Evolutionary conservation across 805 yeast genomes (phyloP).

Genomic region (Schwanniomyces vanrijiae): DNA sequence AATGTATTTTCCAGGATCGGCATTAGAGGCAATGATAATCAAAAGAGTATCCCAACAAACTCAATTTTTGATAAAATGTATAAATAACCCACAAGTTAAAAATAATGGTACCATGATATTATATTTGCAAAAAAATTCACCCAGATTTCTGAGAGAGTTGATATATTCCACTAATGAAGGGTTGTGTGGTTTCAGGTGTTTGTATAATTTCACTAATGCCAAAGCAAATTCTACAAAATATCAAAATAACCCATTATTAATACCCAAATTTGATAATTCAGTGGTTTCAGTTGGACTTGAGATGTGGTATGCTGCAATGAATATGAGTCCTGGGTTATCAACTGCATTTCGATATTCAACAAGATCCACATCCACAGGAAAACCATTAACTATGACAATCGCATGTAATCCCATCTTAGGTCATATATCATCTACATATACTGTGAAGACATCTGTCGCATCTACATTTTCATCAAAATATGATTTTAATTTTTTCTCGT

Average conservation of each 20-base stretch:
- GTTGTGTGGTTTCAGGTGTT: constrained; percentile 74
- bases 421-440: constrained; percentile 81
- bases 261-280: constrained; percentile 55
- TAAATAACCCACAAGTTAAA: constrained; percentile 61
- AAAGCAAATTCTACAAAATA: constrained; percentile 21
- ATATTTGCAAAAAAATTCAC: constrained; percentile 68
- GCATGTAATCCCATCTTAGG: constrained; percentile 90
- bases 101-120: constrained; percentile 60
- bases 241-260: constrained; percentile 38
- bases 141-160: constrained; percentile 66
- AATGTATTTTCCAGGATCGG: constrained; percentile 83
- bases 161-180: constrained; percentile 84
- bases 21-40: constrained; percentile 83
- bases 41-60: constrained; percentile 57
- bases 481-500: constrained; percentile 88
- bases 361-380: constrained; percentile 80
- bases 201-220: constrained; percentile 60
- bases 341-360: constrained; percentile 84
- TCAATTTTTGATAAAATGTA: constrained; percentile 72
- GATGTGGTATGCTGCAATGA: constrained; percentile 80
- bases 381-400: constrained; percentile 84
- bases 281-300: constrained; percentile 79
- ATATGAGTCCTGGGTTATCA: constrained; percentile 87
- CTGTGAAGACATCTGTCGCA: constrained; percentile 73
- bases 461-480: constrained; percentile 81